Evolutionary conservation across 1,284 basidiomycete species (phyloP).

Genomic region (Rhodotorula mucilaginosa): DNA sequence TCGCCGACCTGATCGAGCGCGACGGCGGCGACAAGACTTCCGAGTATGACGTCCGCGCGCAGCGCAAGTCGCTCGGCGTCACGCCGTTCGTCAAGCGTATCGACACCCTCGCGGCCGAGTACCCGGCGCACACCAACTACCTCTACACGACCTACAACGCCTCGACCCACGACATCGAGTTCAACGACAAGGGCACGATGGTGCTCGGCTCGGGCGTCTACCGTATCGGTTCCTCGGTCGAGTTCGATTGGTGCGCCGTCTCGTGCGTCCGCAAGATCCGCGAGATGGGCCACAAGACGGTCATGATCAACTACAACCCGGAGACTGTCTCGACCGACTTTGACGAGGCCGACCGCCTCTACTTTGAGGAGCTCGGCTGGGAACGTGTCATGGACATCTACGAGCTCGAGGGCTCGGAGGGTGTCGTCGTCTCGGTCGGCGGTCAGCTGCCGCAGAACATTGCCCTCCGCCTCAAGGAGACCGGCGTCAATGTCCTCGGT

Average conservation of each 20-base stretch:
- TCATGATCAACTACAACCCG: constrained; percentile 99
- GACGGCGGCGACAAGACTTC: constrained; percentile 53
- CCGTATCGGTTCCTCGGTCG: constrained; percentile 95
- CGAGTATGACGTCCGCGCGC: constrained; percentile 75
- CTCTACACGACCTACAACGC: constrained; percentile 99
- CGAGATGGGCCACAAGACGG: constrained; percentile 86
- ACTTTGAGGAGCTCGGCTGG: constrained; percentile 97
- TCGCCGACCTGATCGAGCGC: constrained; percentile 75
- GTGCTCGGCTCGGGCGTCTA: constrained; percentile 99
- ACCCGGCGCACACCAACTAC: constrained; percentile 98
- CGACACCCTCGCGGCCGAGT: constrained; percentile 98
- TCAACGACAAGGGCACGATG: constrained; percentile 96
- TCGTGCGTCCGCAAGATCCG: constrained; percentile 91
- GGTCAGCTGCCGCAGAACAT: constrained; percentile 98
- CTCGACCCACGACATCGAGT: constrained; percentile 90
- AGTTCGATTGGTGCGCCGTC: constrained; percentile 99
- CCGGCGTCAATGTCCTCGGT: constrained; percentile 87
- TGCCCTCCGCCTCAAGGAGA: constrained; percentile 87
- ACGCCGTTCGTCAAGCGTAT: constrained; percentile 99
- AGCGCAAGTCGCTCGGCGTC: constrained; percentile 81
- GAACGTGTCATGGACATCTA: constrained; percentile 99
- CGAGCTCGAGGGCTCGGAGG: constrained; percentile 87
- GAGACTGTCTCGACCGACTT: constrained; percentile 99
- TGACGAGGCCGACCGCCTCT: constrained; percentile 96
- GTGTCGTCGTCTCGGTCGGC: constrained; percentile 94